phyloP scores from a whole-genome alignment of 78 protist genomes.

The Dictyostelium capitatum region DNA sequence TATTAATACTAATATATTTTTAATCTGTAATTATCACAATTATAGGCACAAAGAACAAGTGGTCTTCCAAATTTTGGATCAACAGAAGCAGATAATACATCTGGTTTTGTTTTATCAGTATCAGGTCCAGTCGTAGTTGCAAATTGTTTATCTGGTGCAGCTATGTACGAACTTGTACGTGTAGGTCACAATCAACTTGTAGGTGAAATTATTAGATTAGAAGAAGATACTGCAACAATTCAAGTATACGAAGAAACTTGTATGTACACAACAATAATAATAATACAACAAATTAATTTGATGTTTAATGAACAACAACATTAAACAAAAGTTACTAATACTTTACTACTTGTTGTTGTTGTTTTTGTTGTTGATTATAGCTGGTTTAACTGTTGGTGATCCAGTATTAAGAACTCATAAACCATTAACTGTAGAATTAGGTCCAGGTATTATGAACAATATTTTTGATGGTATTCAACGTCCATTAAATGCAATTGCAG shows the following conservation, averaged over 20 bases:
- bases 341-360: too few relatives aligned
- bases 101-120: slow-evolving; percentile 93
- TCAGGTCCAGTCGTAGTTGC: slow-evolving; percentile 99
- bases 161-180: slow-evolving; percentile 99
- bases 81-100: slow-evolving; percentile 63
- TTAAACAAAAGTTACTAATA: too few relatives aligned
- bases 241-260: slow-evolving; percentile 99
- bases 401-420: slow-evolving; percentile 98
- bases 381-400: slow-evolving; percentile 99
- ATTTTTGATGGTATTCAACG: slow-evolving; percentile 99
- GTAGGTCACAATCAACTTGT: slow-evolving; percentile 97
- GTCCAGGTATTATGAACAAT: slow-evolving; percentile 98
- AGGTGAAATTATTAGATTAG: slow-evolving; percentile 99
- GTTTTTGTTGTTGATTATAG: too few relatives aligned
- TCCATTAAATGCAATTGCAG: slow-evolving; percentile 97
- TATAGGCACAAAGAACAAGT: background rate
- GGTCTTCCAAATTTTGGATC: slow-evolving; percentile 75
- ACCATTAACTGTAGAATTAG: slow-evolving; percentile 99
- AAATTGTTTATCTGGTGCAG: slow-evolving; percentile 98
- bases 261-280: slow-evolving; percentile 21
- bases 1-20: background rate
- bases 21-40: too few relatives aligned
- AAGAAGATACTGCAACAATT: slow-evolving; percentile 99
- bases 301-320: too few relatives aligned
- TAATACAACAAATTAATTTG: too few relatives aligned